Base-by-base conservation (phyloP, 129 eudicot genomes). In the Pseudognaphalium luteoalbum region DNA sequence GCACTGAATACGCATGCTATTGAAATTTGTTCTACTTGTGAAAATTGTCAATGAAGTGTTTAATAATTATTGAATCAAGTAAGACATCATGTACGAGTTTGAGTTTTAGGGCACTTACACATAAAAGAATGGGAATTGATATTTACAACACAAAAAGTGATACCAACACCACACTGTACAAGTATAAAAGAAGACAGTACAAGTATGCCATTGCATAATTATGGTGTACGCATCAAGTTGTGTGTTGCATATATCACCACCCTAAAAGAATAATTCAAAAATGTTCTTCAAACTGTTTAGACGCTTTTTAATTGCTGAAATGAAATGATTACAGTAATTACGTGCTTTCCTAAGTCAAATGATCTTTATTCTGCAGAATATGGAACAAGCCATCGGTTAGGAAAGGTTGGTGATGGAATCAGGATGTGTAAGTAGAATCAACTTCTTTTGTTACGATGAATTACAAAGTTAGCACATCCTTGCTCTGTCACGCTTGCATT, bases 321-420 rank as follows among this genome's bases (percentile, higher is more conserved):
- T 57, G 0, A 19, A 0, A 0, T 12, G 17, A 47, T 3, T 47
- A 14, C 17, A 47, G 54, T 47, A 47, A 44, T 28, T 41, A 33
- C 39, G 74, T 37, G 11, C 35, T 42, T 80, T 76, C 1, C 50
- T 50, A 58, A 71, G 8, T 81, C 28, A 37, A 65, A 4, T 20
- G 57, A 64, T 74, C 34, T 29, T 37, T 29, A 6, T 35, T 77
- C 6, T 83, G 85, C 88, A 93, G 98, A 93, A 82, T 93, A 91
- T 78, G 97, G 93, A 78, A 91, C 97, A 71, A 81, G 72, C 68
- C 90, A 85, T 80, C 77, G 80, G 56, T 78, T 88, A 83, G 97
- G 98, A 69, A 90, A 86, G 79, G 72, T 93, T 74, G 98, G 98
- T 37, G 85, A 91, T 75, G 97, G 97, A 79, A 93, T 93, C 54